Evolutionary conservation across 805 yeast genomes (phyloP).

Genomic region (Grigorovia jiainica): DNA sequence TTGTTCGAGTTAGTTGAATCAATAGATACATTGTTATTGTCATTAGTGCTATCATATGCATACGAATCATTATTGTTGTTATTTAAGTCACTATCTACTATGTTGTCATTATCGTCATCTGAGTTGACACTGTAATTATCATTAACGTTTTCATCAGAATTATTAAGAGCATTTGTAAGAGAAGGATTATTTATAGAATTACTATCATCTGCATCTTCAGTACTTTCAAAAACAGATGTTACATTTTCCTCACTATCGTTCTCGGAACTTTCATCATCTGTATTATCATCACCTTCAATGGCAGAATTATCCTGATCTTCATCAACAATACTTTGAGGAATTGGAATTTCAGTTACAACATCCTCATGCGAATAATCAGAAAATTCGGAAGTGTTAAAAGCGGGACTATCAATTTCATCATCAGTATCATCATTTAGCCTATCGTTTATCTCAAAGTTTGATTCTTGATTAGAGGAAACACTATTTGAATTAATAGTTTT

Average conservation of each 20-base stretch:
- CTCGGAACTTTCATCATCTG: not conserved
- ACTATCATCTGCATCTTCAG: not conserved
- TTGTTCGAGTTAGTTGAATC: not conserved
- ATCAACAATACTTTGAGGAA: too few relatives aligned
- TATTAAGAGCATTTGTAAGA: too few relatives aligned
- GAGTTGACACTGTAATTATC: too few relatives aligned
- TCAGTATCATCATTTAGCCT: conserved; percentile 1
- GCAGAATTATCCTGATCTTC: not conserved
- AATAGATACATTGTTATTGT: not conserved
- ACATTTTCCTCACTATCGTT: not conserved
- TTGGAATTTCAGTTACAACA: too few relatives aligned
- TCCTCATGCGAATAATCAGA: conserved; percentile 3
- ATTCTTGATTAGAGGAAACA: too few relatives aligned
- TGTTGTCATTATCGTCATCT: not conserved
- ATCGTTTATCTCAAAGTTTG: too few relatives aligned
- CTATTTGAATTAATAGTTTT: too few relatives aligned
- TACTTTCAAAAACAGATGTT: not conserved
- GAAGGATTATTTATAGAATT: not conserved
- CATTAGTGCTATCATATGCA: not conserved
- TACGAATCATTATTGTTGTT: not conserved
- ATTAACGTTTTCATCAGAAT: not conserved
- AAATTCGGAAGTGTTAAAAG: conserved; percentile 2
- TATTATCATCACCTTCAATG: conserved; percentile 1
- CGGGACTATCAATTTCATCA: conserved; percentile 2
- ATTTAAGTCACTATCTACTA: not conserved